Percentiles rank a stretch among this genome's conserved stretches.
Evolutionary conservation across 306 rosid genomes (phyloP).

Genomic region (cucumber (Cucumis sativus)): Cucumber_9930_V3 NC_026658.2:22105001-22105500

Average conservation of each 20-base stretch:
- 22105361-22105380: slow-evolving; percentile 21
- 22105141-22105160: slow-evolving; percentile 24
- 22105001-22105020: slow-evolving; percentile 27
- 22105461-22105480: not conserved
- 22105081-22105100: slow-evolving; percentile 35
- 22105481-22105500: not conserved
- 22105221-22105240: slow-evolving; percentile 17
- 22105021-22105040: slow-evolving; percentile 45
- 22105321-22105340: not conserved
- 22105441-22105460: not conserved
- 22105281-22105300: not conserved
- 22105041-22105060: slow-evolving; percentile 31
- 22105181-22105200: slow-evolving; percentile 23
- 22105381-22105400: slow-evolving; percentile 15
- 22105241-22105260: slow-evolving; percentile 27
- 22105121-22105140: slow-evolving; percentile 30
- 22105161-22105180: slow-evolving; percentile 31
- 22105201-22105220: slow-evolving; percentile 9
- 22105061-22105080: slow-evolving; percentile 43
- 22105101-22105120: slow-evolving; percentile 19
- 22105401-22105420: slow-evolving; percentile 18
- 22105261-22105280: not conserved
- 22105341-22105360: slow-evolving; percentile 15
- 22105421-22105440: not conserved
- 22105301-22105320: not conserved